Evolutionary conservation across 2,329 filamentous ascomycete genomes (phyloP).

Genomic region (Scedosporium boydii): DNA sequence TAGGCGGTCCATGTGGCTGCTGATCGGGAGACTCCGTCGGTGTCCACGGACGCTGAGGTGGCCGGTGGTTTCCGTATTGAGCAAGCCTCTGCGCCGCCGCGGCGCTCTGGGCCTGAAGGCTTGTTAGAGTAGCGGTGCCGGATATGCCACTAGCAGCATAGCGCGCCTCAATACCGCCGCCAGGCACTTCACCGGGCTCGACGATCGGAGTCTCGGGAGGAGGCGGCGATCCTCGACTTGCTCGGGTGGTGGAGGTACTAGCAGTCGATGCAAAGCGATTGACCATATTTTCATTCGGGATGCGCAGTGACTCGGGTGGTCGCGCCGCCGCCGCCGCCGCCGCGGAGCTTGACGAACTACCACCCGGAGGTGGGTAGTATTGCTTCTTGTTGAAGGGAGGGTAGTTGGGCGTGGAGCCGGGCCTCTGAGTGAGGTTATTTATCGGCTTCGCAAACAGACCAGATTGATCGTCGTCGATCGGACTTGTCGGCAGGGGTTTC

Average conservation of each 20-base stretch:
- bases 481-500: slow-evolving; percentile 72
- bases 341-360: slow-evolving; percentile 15
- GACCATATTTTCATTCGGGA: slow-evolving; percentile 38
- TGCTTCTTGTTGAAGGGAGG: slow-evolving; percentile 46
- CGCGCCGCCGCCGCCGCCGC: not conserved
- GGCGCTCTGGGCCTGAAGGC: slow-evolving; percentile 59
- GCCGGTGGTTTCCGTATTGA: slow-evolving; percentile 54
- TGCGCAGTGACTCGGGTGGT: slow-evolving; percentile 22
- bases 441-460: slow-evolving; percentile 67
- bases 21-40: slow-evolving; percentile 84
- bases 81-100: slow-evolving; percentile 73
- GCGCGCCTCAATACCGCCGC: slow-evolving; percentile 78
- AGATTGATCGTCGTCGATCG: slow-evolving; percentile 59
- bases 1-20: slow-evolving; percentile 80
- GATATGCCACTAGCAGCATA: slow-evolving; percentile 89
- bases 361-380: slow-evolving; percentile 50
- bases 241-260: slow-evolving; percentile 86
- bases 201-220: slow-evolving; percentile 86
- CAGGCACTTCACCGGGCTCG: slow-evolving; percentile 59
- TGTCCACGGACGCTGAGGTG: slow-evolving; percentile 66
- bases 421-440: slow-evolving; percentile 21
- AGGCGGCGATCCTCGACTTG: slow-evolving; percentile 84
- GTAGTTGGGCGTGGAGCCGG: slow-evolving; percentile 23
- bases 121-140: slow-evolving; percentile 72
- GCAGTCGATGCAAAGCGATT: slow-evolving; percentile 69